phyloP scores from a whole-genome alignment of 371 early-diverging fungal genomes.

The Circinella minor region DNA sequence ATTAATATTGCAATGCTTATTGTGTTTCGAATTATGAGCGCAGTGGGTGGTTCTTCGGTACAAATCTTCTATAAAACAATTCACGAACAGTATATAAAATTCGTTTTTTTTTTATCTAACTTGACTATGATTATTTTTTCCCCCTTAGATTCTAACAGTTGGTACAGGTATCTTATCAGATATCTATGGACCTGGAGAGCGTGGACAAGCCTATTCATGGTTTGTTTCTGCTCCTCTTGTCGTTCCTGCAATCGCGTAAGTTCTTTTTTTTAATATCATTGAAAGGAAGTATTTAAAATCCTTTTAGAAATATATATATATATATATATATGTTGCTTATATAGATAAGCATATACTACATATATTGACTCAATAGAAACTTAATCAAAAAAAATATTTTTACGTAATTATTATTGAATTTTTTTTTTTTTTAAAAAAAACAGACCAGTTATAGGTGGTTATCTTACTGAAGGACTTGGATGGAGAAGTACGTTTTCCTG shows the following conservation, averaged over 20 bases:
- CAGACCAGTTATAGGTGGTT: slow-evolving; percentile 52
- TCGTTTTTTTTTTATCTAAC: neutral
- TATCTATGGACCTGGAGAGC: slow-evolving; percentile 41
- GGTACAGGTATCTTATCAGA: slow-evolving; percentile 54
- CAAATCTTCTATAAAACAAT: no score
- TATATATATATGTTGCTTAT: no score
- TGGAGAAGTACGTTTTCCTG: slow-evolving; percentile 53
- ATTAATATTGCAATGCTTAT: slow-evolving; percentile 48
- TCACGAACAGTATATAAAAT: neutral
- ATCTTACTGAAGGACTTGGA: slow-evolving; percentile 46
- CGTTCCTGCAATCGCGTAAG: slow-evolving; percentile 43
- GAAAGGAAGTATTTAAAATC: neutral
- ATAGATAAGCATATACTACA: no score
- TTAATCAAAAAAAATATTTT: neutral
- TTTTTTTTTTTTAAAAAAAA: no score
- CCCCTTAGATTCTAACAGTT: slow-evolving; percentile 31
- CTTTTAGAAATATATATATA: neutral
- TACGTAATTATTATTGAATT: no score
- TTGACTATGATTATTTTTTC: no score
- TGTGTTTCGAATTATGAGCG: slow-evolving; percentile 41
- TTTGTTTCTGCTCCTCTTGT: slow-evolving; percentile 42
- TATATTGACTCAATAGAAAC: no score
- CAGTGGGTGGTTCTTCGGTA: slow-evolving; percentile 45
- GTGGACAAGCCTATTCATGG: slow-evolving; percentile 44
- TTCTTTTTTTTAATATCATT: neutral